These are phyloP conservation scores for Sporothrix brunneoviolacea DNA, from an alignment of 2,329 filamentous ascomycete species.

Conservation along the genomic window DNA sequence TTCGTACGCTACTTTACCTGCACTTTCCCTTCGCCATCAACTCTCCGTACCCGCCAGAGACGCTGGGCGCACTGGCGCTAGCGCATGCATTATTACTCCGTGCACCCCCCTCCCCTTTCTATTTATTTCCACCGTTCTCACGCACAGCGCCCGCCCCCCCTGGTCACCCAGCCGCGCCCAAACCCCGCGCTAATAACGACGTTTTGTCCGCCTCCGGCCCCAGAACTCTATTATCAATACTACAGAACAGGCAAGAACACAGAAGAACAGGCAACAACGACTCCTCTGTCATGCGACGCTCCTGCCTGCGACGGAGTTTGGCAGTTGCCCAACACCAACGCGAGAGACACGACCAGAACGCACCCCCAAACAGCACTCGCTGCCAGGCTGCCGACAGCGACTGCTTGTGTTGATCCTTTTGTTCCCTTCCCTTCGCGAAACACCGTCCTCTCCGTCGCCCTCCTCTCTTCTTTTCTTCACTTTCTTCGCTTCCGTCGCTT, in stretches of 20 bases:
- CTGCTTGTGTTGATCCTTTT: not conserved
- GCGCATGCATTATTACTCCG: slow-evolving; percentile 4
- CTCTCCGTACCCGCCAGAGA: slow-evolving; percentile 4
- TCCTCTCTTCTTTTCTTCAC: not conserved
- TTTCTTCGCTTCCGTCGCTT: not conserved
- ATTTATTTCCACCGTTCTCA: slow-evolving; percentile 4
- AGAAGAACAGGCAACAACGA: slow-evolving; percentile 17
- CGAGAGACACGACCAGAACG: not conserved
- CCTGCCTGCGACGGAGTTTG: slow-evolving; percentile 7
- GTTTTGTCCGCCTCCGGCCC: slow-evolving; percentile 8
- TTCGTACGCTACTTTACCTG: slow-evolving; percentile 1
- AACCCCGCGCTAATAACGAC: slow-evolving; percentile 17
- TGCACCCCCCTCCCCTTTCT: slow-evolving; percentile 10
- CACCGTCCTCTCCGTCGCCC: not conserved
- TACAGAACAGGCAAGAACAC: slow-evolving; percentile 18
- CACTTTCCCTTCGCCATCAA: not conserved
- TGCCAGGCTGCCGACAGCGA: too few relatives aligned
- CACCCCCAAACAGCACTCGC: too few relatives aligned
- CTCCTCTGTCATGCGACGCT: slow-evolving; percentile 17
- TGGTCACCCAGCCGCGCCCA: slow-evolving; percentile 8
- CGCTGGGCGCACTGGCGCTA: not conserved
- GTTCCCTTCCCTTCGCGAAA: not conserved
- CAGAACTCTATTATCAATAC: slow-evolving; percentile 18
- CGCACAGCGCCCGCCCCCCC: slow-evolving; percentile 2
- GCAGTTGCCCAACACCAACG: slow-evolving; percentile 7